Conservation (phyloP, 768 basidiomycete genomes). For the Pleurotus giganteus region DNA sequence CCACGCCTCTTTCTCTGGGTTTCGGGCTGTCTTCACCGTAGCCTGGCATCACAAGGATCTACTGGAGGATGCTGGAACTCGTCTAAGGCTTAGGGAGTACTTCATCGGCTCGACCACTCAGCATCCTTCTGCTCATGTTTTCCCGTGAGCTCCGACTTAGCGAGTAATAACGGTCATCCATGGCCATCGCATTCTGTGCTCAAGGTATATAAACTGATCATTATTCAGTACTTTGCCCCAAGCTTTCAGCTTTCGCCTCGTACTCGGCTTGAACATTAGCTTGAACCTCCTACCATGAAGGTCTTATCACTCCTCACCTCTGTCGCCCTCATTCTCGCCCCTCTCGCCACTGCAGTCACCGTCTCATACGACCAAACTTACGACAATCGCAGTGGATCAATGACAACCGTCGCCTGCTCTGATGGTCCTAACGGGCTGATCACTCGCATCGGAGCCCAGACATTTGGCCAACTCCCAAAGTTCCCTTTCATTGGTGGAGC, state of each 20-base stretch:
- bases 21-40: not conserved
- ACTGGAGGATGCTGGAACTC: not conserved
- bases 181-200: not conserved
- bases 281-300: not conserved
- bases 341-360: constrained; percentile 25
- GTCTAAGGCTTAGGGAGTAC: not conserved
- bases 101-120: not conserved
- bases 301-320: not conserved
- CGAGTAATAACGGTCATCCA: not conserved
- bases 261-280: not conserved
- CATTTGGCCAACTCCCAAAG: constrained; percentile 48
- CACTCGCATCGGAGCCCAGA: constrained; percentile 39
- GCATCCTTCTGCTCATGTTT: not conserved
- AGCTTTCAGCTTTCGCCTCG: not conserved
- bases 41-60: not conserved
- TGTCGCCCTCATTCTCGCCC: constrained; percentile 11
- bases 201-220: not conserved
- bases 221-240: not conserved
- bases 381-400: constrained; percentile 39
- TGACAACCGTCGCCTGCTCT: constrained; percentile 44
- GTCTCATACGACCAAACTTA: constrained; percentile 47
- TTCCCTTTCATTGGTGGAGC: constrained; percentile 64
- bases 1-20: not conserved
- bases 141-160: not conserved
- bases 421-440: constrained; percentile 50